phyloP scores from a whole-genome alignment of 2,329 filamentous ascomycete genomes.

The Xylariales sp. region DNA sequence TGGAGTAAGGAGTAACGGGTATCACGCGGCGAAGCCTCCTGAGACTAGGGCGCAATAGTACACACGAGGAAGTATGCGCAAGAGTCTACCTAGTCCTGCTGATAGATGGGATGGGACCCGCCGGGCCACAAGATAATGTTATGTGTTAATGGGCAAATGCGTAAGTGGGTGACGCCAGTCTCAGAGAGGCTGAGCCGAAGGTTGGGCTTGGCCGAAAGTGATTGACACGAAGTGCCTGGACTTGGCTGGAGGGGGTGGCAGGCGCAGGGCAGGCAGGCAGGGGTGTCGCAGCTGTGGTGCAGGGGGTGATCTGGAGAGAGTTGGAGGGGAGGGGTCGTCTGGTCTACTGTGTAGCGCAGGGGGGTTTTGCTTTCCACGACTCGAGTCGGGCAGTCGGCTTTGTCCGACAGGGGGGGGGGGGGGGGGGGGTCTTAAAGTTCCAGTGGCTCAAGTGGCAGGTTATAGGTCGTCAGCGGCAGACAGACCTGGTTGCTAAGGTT shows the following conservation, averaged over 20 bases:
- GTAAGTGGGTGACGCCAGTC: slow-evolving; percentile 26
- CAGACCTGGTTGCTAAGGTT: too few species aligned
- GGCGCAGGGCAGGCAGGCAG: background rate
- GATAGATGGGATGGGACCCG: slow-evolving; percentile 2
- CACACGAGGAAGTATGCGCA: background rate
- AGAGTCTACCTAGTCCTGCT: slow-evolving; percentile 8
- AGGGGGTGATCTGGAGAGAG: background rate
- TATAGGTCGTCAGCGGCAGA: too few species aligned
- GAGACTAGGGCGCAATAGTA: slow-evolving; percentile 20
- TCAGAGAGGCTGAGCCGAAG: slow-evolving; percentile 28
- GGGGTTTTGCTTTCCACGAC: background rate
- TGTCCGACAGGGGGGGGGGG: slow-evolving; percentile 1
- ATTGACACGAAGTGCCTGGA: slow-evolving; percentile 12
- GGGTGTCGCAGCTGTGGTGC: background rate
- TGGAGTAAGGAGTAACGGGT: slow-evolving; percentile 12
- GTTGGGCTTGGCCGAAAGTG: slow-evolving; percentile 11
- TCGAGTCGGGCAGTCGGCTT: background rate
- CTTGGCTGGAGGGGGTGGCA: slow-evolving; percentile 8
- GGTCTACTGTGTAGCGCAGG: slow-evolving; percentile 2
- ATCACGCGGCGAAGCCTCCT: slow-evolving; percentile 28
- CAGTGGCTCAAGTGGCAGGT: too few species aligned
- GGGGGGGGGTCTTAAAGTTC: too few species aligned
- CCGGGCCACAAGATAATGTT: slow-evolving; percentile 15
- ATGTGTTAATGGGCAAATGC: slow-evolving; percentile 18
- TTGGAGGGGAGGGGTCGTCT: too few species aligned